Conservation (phyloP, 352 stramenopile species). For the Phytophthora fragariaefolia region DNA sequence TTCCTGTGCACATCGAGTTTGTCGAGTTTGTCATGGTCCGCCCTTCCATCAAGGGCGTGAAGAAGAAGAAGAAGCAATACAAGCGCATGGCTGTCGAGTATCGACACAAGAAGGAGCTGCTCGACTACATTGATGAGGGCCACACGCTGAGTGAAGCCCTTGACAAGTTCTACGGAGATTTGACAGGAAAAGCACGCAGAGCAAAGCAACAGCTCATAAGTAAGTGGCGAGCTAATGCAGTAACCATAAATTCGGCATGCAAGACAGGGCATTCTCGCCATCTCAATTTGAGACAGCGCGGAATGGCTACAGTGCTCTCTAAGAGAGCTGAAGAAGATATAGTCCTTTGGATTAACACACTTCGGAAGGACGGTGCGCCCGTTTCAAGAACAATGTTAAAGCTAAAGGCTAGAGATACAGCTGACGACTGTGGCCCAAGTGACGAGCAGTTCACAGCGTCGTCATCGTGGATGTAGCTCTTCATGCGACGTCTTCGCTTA, state of each 20-base stretch:
- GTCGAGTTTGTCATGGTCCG: neutral
- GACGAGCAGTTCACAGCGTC: neutral
- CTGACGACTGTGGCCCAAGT: neutral
- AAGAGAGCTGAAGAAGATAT: conserved; percentile 6
- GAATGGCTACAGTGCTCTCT: conserved; percentile 3
- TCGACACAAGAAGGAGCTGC: neutral
- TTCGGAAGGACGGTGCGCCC: conserved; percentile 2
- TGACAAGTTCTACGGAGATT: neutral
- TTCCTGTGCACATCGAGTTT: conserved; percentile 1
- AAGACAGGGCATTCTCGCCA: neutral
- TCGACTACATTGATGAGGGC: neutral
- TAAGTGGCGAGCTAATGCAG: neutral
- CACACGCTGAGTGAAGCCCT: neutral
- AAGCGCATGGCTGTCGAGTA: neutral
- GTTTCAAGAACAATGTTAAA: neutral
- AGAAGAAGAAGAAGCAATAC: conserved; percentile 13
- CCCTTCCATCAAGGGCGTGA: conserved; percentile 5
- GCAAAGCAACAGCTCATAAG: conserved; percentile 1
- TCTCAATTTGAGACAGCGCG: neutral
- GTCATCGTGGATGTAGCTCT: neutral
- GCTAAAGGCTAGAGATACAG: neutral
- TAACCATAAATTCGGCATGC: neutral
- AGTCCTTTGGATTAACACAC: neutral
- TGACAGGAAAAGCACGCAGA: neutral
- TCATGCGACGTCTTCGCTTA: neutral